Evolutionary conservation across 2,329 filamentous ascomycete genomes (phyloP), one percentile per base, ranked within the genome.

Genomic region (Trichoderma sp.): DNA sequence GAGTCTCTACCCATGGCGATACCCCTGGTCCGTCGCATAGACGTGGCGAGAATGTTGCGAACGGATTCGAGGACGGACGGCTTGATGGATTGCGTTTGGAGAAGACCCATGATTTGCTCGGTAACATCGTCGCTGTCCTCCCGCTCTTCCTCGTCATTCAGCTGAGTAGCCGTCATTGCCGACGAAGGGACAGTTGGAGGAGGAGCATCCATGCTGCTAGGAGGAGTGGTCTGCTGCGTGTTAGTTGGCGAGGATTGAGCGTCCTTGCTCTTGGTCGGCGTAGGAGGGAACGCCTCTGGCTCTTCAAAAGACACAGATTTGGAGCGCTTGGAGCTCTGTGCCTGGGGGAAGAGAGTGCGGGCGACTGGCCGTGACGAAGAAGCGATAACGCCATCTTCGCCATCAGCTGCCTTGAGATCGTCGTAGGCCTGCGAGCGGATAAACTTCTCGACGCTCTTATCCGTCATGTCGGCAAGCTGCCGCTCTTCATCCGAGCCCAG

Each of bases 1-100:
- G 91, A 87, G 73, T 95, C 92, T 3, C 92, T 84, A 0, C 91
- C 91, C 73, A 86, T 86, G 51, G 85, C 84, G 24, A 92, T 84
- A 0, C 92, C 92, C 76, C 87, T 88, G 0, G 86, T 84, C 66
- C 85, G 86, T 66, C 90, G 81, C 18, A 88, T 86, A 74, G 92
- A 85, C 58, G 82, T 86, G 43, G 85, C 83, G 36, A 93, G 82
- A 8, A 88, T 75, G 28, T 74, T 72, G 0, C 80, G 79, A 2
- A 91, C 78, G 26, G 77, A 80, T 2, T 75, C 72, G 5, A 83
- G 79, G 1, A 83, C 80, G 0, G 76, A 72, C 1, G 79, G 76
- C 26, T 82, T 80, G 18, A 90, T 74, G 9, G 80, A 76, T 70
- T 85, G 81, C 56, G 79, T 80, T 15, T 79, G 79, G 1, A 91